A percentile compares a stretch with the other conserved stretches of the same genome.
Evolutionary conservation across 345 rosid genomes (phyloP).

Genomic region (Lumnitzera littorea): DNA sequence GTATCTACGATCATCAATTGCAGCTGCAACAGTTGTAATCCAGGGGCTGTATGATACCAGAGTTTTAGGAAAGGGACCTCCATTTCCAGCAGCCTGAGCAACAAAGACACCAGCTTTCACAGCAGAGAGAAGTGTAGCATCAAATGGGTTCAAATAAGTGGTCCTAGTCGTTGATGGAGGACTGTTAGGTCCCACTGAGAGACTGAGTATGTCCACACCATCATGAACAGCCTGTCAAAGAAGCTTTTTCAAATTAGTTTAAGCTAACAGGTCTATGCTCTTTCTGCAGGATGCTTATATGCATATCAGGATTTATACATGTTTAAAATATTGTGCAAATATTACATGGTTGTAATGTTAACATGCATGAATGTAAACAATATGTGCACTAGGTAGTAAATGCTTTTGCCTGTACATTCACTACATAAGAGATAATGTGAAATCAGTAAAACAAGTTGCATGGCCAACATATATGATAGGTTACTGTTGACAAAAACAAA

Average conservation of each 20-base stretch:
- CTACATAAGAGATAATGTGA: too few species aligned
- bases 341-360: too few species aligned
- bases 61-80: constrained; percentile 96
- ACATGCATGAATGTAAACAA: too few species aligned
- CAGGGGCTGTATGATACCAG: constrained; percentile 96
- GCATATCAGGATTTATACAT: background rate
- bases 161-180: constrained; percentile 85
- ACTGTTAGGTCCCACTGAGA: constrained; percentile 94
- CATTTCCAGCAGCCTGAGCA: constrained; percentile 97
- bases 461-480: too few species aligned
- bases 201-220: constrained; percentile 95
- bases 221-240: constrained; percentile 87
- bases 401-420: too few species aligned
- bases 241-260: background rate
- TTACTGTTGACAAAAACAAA: too few species aligned
- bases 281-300: background rate
- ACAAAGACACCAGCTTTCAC: constrained; percentile 98
- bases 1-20: constrained; percentile 92
- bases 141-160: constrained; percentile 89
- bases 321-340: too few species aligned
- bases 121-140: constrained; percentile 91
- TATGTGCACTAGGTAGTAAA: too few species aligned
- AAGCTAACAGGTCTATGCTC: constrained; percentile 2
- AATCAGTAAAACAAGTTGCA: too few species aligned
- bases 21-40: constrained; percentile 96